phyloP scores from a whole-genome alignment of 345 rosid genomes.

The Sisymbrium altissimum region DNA sequence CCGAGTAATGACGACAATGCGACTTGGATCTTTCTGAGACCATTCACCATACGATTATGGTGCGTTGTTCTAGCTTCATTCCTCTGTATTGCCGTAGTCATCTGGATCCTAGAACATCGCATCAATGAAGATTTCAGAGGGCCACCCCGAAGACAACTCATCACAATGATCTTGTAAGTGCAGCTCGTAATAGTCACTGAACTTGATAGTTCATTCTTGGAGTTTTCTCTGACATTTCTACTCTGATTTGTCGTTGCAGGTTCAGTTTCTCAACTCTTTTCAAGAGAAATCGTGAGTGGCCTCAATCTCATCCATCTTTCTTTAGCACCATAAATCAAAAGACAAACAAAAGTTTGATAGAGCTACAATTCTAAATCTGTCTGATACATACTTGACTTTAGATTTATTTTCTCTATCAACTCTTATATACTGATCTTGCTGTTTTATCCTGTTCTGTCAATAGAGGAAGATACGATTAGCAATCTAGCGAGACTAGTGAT shows the following conservation, averaged over 20 bases:
- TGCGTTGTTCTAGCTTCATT: conserved; percentile 46
- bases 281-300: conserved; percentile 69
- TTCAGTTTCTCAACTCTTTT: conserved; percentile 94
- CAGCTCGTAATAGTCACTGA: conserved; percentile 18
- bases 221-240: conserved; percentile 5
- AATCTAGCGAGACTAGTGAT: conserved; percentile 68
- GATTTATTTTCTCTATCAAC: neutral
- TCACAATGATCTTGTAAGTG: conserved; percentile 61
- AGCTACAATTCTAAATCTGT: conserved; percentile 9
- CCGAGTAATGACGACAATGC: conserved; percentile 37
- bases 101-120: conserved; percentile 87
- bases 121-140: conserved; percentile 71
- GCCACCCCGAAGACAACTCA: conserved; percentile 53
- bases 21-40: conserved; percentile 74
- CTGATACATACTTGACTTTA: neutral
- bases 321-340: neutral
- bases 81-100: conserved; percentile 53
- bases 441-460: conserved; percentile 5
- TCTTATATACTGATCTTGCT: neutral
- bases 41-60: conserved; percentile 68
- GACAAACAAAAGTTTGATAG: neutral
- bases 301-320: conserved; percentile 4
- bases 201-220: neutral
- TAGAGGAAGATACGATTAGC: conserved; percentile 72
- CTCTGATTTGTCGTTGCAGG: conserved; percentile 44